These are phyloP conservation scores for Didymella arachidicola DNA, from an alignment of 2,329 filamentous ascomycete genomes.

Conservation along the genomic window DNA sequence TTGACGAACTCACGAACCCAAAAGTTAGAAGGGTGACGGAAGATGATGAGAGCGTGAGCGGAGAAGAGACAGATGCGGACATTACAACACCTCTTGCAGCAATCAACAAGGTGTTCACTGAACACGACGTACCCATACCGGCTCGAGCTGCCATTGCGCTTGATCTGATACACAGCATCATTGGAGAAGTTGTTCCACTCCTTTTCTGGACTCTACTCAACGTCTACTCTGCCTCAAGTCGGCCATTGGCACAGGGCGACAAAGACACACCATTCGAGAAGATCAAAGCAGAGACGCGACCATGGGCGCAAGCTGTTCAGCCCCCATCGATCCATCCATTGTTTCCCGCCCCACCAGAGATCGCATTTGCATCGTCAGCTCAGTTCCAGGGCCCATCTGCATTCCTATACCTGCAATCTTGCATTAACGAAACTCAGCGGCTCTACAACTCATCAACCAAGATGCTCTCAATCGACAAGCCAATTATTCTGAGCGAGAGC, in stretches of 20 bases:
- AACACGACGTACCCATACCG: conserved; percentile 37
- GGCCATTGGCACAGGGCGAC: conserved; percentile 12
- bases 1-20: conserved; percentile 39
- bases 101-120: conserved; percentile 43
- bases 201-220: conserved; percentile 47
- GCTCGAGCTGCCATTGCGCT: conserved; percentile 44
- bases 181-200: conserved; percentile 42
- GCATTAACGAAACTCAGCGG: conserved; percentile 43
- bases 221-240: conserved; percentile 32
- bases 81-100: conserved; percentile 41
- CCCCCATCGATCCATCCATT: conserved; percentile 48
- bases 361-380: conserved; percentile 32
- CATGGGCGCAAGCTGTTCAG: conserved; percentile 43
- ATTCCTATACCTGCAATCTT: conserved; percentile 41
- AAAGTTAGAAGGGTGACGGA: conserved; percentile 37
- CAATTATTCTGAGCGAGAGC: conserved; percentile 35
- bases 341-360: conserved; percentile 47
- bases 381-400: conserved; percentile 22
- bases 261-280: conserved; percentile 29
- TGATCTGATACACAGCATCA: conserved; percentile 39
- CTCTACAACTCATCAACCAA: conserved; percentile 38
- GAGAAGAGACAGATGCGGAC: conserved; percentile 46
- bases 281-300: conserved; percentile 41
- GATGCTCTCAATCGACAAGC: conserved; percentile 31
- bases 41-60: conserved; percentile 47